Conservation (phyloP, 2,329 filamentous ascomycete genomes). For the Trichoderma hamatum region DNA sequence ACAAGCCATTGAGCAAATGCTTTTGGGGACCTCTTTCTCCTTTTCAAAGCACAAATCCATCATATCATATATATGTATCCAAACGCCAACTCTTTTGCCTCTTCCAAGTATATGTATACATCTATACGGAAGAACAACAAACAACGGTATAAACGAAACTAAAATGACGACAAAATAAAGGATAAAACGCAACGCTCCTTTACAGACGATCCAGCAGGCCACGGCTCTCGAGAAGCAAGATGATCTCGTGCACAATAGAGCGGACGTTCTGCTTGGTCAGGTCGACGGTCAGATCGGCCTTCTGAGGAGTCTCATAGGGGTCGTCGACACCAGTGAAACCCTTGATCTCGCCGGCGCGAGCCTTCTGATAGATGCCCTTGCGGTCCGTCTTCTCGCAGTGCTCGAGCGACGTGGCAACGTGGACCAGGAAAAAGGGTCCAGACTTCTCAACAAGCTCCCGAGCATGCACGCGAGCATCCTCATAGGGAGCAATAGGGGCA, state of each 20-base stretch:
- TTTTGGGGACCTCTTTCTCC: neutral
- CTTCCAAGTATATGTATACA: neutral
- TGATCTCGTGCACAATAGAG: constrained; percentile 94
- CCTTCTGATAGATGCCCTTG: constrained; percentile 83
- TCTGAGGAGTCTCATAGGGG: constrained; percentile 84
- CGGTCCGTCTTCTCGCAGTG: constrained; percentile 95
- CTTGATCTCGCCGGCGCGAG: constrained; percentile 88
- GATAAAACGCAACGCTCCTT: constrained; percentile 22
- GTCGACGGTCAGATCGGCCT: constrained; percentile 84
- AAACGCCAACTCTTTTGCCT: constrained; percentile 14
- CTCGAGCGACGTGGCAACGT: constrained; percentile 91
- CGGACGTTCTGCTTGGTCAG: constrained; percentile 83
- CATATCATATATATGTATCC: neutral
- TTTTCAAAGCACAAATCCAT: neutral
- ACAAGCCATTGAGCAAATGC: neutral
- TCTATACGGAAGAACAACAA: neutral
- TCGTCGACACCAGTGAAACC: constrained; percentile 98
- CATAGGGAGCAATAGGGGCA: constrained; percentile 93
- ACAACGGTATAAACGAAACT: neutral
- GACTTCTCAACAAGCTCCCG: constrained; percentile 84
- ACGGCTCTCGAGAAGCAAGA: constrained; percentile 85
- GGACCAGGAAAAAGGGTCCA: constrained; percentile 91
- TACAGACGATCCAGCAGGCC: constrained; percentile 78
- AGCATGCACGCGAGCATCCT: constrained; percentile 73
- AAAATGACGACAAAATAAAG: neutral